A percentile compares a stretch with the other conserved stretches of the same genome.
phyloP scores from a whole-genome alignment of 495 filamentous ascomycete species.

The Choiromyces venosus region DNA sequence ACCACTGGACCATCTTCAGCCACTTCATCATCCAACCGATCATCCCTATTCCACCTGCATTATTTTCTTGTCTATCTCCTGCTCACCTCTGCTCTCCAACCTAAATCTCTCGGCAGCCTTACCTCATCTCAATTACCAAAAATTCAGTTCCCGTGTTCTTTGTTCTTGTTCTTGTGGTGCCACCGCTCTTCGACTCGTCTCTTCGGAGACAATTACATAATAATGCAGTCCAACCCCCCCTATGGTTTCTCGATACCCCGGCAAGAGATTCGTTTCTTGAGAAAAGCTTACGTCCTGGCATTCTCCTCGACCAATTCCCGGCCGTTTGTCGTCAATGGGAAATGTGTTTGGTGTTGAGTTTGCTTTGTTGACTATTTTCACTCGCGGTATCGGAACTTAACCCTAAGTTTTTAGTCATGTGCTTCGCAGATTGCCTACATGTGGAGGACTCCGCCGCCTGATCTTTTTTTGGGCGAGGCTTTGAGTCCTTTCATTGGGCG shows the following conservation, averaged over 20 bases:
- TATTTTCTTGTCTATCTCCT: slow-evolving; percentile 13
- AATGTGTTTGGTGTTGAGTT: slow-evolving; percentile 29
- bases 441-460: background rate
- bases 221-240: slow-evolving; percentile 35
- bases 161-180: slow-evolving; percentile 16
- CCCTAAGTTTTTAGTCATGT: slow-evolving; percentile 39
- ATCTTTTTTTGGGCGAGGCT: slow-evolving; percentile 28
- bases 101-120: slow-evolving; percentile 15
- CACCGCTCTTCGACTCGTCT: slow-evolving; percentile 34
- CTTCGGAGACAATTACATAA: slow-evolving; percentile 24
- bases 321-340: slow-evolving; percentile 41
- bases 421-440: slow-evolving; percentile 35
- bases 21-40: slow-evolving; percentile 30
- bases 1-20: slow-evolving; percentile 28
- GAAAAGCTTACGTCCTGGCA: slow-evolving; percentile 26
- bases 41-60: slow-evolving; percentile 24
- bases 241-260: slow-evolving; percentile 30
- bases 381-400: slow-evolving; percentile 40
- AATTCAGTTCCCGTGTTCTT: slow-evolving; percentile 9
- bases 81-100: slow-evolving; percentile 28
- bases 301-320: slow-evolving; percentile 39
- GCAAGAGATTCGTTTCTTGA: slow-evolving; percentile 30
- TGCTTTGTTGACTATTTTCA: slow-evolving; percentile 35
- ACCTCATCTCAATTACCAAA: slow-evolving; percentile 3
- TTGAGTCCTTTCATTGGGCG: slow-evolving; percentile 19